These are phyloP conservation scores for Pichia ethanolica DNA, from an alignment of 805 yeast species.

Conservation along the genomic window DNA sequence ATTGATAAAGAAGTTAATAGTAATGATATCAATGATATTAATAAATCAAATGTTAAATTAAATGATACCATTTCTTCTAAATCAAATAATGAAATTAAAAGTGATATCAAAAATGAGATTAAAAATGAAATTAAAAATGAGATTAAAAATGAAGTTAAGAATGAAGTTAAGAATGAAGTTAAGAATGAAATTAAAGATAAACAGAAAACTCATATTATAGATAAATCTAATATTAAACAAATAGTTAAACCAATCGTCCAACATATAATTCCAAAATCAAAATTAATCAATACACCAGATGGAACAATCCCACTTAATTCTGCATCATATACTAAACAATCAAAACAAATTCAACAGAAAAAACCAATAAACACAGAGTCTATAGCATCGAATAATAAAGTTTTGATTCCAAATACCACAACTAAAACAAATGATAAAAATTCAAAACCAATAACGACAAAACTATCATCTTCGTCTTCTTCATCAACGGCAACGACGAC, in stretches of 20 bases:
- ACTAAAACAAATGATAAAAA: not conserved
- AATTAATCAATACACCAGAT: slow-evolving; percentile 4
- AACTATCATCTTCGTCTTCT: not conserved
- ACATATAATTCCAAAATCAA: not conserved
- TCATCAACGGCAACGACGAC: not conserved
- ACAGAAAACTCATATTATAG: too few relatives aligned
- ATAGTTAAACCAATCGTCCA: not conserved
- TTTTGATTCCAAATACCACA: not conserved
- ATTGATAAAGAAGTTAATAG: not conserved
- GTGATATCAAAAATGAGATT: too few relatives aligned
- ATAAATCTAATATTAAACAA: not conserved
- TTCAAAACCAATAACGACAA: not conserved
- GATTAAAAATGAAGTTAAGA: too few relatives aligned
- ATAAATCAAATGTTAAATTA: too few relatives aligned
- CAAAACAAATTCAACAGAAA: not conserved
- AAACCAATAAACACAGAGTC: not conserved
- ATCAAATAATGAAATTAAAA: too few relatives aligned
- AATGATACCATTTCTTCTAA: too few relatives aligned
- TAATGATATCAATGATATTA: too few relatives aligned
- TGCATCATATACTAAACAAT: not conserved
- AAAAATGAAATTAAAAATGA: too few relatives aligned
- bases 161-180: too few relatives aligned
- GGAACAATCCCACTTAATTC: slow-evolving; percentile 5
- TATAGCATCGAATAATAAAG: not conserved
- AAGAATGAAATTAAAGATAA: too few relatives aligned